Evolutionary conservation across 1,284 basidiomycete genomes (phyloP), one percentile per base, ranked within the genome.

Genomic region (Sporisorium reilianum): DNA sequence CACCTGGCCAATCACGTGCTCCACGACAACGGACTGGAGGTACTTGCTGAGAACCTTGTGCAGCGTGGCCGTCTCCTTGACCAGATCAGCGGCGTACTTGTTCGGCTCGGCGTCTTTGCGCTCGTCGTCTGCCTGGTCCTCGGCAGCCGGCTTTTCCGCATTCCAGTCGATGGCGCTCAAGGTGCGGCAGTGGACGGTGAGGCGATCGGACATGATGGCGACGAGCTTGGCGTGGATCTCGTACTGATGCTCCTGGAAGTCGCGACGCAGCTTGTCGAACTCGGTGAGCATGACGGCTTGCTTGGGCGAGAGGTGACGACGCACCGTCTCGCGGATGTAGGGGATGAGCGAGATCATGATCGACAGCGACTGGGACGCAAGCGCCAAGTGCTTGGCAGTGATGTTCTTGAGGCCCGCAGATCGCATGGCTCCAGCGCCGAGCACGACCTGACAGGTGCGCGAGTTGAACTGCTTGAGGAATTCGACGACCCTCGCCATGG

Each of bases 191-290:
- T 99, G 96, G 1, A 93, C 91, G 68, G 88, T 90, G 50, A 99
- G 87, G 54, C 96, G 90, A 86, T 99, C 96, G 55, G 94, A 91
- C 97, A 99, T 99, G 86, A 99, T 99, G 38, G 95, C 93, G 54
- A 99, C 92, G 56, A 99, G 89, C 87, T 99, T 99, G 59, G 93
- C 89, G 85, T 99, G 95, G 57, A 99, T 97, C 87, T 99, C 97
- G 84, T 95, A 94, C 86, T 99, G 97, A 86, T 99, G 96, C 85
- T 99, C 96, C 88, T 97, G 95, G 84, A 93, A 98, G 85, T 99
- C 97, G 86, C 96, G 89, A 86, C 95, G 97, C 63, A 99, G 89
- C 87, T 97, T 97, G 87, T 99, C 97, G 85, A 99, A 99, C 86
- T 99, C 96, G 30, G 94, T 90, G 42, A 99, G 88, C 91, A 99